Evolutionary conservation across 495 filamentous ascomycete genomes (phyloP).

Genomic region (Xylaria telfairii): DNA sequence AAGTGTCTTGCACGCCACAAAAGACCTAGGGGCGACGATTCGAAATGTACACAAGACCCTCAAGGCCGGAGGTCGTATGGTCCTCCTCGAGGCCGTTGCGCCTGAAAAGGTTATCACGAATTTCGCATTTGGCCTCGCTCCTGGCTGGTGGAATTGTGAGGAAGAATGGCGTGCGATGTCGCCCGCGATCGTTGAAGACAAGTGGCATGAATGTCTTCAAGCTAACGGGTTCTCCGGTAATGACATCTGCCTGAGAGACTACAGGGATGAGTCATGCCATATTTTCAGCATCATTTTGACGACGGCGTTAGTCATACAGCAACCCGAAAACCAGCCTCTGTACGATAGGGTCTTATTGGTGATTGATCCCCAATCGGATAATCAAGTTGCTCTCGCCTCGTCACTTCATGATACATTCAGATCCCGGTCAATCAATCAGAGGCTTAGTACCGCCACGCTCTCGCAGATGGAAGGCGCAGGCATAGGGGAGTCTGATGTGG

Average conservation of each 20-base stretch:
- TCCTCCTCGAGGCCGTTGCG: slow-evolving; percentile 44
- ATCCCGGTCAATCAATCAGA: background rate
- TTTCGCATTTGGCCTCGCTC: slow-evolving; percentile 50
- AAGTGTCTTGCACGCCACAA: slow-evolving; percentile 57
- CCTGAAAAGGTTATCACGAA: slow-evolving; percentile 40
- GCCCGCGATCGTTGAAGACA: slow-evolving; percentile 42
- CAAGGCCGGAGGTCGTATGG: slow-evolving; percentile 44
- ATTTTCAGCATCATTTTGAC: slow-evolving; percentile 53
- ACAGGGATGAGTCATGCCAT: slow-evolving; percentile 31
- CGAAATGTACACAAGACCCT: slow-evolving; percentile 45
- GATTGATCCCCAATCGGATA: slow-evolving; percentile 28
- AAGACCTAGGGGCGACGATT: slow-evolving; percentile 43
- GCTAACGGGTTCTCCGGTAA: slow-evolving; percentile 52
- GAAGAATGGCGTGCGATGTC: slow-evolving; percentile 36
- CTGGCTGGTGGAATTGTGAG: slow-evolving; percentile 59
- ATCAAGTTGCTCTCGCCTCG: slow-evolving; percentile 26
- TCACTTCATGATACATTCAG: slow-evolving; percentile 15
- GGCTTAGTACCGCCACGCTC: slow-evolving; percentile 12
- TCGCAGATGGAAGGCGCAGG: slow-evolving; percentile 23
- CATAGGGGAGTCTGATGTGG: slow-evolving; percentile 31
- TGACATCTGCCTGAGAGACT: slow-evolving; percentile 43
- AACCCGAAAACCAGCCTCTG: background rate
- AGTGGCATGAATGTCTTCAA: slow-evolving; percentile 50
- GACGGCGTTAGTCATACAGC: slow-evolving; percentile 29
- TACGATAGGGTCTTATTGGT: slow-evolving; percentile 25